Base-by-base conservation (phyloP, 441 rosid species). In the Adansonia madagascariensis region DNA sequence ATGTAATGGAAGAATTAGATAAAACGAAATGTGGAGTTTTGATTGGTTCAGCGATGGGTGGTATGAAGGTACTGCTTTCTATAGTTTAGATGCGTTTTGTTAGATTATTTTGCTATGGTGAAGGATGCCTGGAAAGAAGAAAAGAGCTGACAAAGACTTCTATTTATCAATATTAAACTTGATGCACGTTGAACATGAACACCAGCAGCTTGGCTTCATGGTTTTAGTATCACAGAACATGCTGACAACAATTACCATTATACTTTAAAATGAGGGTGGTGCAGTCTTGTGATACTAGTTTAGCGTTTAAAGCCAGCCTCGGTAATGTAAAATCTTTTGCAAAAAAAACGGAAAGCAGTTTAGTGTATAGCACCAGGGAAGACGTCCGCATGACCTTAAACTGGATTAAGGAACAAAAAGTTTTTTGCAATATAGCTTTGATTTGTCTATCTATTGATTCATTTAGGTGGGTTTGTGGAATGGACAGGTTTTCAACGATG, bases 401-500 rank as follows among this genome's bases (percentile, higher is more conserved):
- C 3, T n/a, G 43, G 66, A 61, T 31, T 57, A 14, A 22, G 65
- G 11, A 50, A 52, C 57, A 64, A 50, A 75, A 70, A n/a, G n/a
- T 79, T 47, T 71, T 52, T 39, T 43, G 18, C 49, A 46, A 53
- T 73, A 4, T 79, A 68, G 35, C 7, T 69, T 79, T 75, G 2
- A 12, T 35, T 57, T 79, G 53, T 53, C 80, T 15, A 73, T 53
- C 31, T 3, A 22, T 78, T 39, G 41, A 74, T 76, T 53, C 15
- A 68, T 52, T 73, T 73, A 69, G 63, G 46, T n/a, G 53, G 53
- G 52, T 72, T 56, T 75, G 44, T 75, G 67, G 64, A 63, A 63
- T 62, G 55, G 65, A 78, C 89, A 95, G 99, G 97, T 95, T 49
- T 95, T 95, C 81, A 69, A 89, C 57, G 99, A 95, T 87, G 97